Evolutionary conservation across 179 eudicot species (phyloP), one percentile per base, ranked within the genome.

Genomic region (Heliamphora pulchella): DNA sequence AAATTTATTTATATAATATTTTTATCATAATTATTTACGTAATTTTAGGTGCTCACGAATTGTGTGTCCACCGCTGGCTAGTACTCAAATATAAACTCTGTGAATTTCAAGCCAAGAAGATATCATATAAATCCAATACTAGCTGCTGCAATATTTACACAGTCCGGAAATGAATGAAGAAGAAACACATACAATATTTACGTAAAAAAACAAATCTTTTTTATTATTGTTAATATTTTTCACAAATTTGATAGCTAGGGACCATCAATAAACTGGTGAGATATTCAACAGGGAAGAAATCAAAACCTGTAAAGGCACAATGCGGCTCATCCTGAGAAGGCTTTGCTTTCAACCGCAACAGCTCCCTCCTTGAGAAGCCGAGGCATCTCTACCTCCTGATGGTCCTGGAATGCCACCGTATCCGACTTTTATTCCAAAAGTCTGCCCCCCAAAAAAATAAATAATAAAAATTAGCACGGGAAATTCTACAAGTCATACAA

Each of bases 351-450:
- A 90, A 78, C 87, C 79, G 84, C 93, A 90, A 75, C 93, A 90
- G 20, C 84, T 86, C 47, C 93, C 90, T 44, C 79, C 88, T 82
- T 86, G 91, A 77, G 91, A 79, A 76, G 84, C 50, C 3, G 87
- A 65, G 18, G 82, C 89, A 74, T 90, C 90, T 87, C 93, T 90
- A 63, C 91, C 90, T 18, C 88, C 85, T 43, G 91, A 79, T 18
- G 90, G 79, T n/a, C 91, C 90, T 4, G 88, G 91, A 18, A 86
- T 81, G 78, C 93, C 93, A 3, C 90, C 91, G 74, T 87, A 89
- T 86, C 93, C 93, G 63, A 90, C 89, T 86, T 88, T 90, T 50
- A 90, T 90, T 22, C 93, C 93, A 31, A 84, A 80, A 17, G 91
- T 88, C 93, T 90, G 90, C 84, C 76, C 73, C 68, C 79, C 6